phyloP scores from a whole-genome alignment of 2,329 filamentous ascomycete species.

The Hypoxylon sp. region DNA sequence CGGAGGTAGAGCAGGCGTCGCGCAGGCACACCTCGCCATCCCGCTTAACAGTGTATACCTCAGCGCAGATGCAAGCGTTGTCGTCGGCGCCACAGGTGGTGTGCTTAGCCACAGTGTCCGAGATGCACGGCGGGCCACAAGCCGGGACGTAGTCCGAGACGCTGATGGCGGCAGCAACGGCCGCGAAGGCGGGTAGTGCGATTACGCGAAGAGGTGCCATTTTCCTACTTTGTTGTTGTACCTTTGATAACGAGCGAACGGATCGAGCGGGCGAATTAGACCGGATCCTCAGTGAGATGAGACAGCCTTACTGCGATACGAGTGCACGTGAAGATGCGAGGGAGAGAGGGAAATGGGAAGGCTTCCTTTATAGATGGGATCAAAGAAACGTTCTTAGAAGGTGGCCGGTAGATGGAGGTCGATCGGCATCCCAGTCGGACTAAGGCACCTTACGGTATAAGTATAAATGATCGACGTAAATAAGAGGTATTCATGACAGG shows the following conservation, averaged over 20 bases:
- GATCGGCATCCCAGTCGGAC: slow-evolving; percentile 27
- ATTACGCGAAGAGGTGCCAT: slow-evolving; percentile 52
- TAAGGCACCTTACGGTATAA: slow-evolving; percentile 32
- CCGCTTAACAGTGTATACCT: slow-evolving; percentile 50
- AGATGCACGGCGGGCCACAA: slow-evolving; percentile 49
- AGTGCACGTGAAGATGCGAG: slow-evolving; percentile 15
- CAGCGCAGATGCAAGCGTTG: slow-evolving; percentile 50
- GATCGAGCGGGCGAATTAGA: slow-evolving; percentile 25
- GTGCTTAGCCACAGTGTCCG: slow-evolving; percentile 45
- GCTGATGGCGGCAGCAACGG: slow-evolving; percentile 48
- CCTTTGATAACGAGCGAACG: slow-evolving; percentile 36
- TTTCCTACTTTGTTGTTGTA: slow-evolving; percentile 16
- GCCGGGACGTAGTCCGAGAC: slow-evolving; percentile 49
- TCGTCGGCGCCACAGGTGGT: slow-evolving; percentile 49
- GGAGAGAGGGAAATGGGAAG: slow-evolving; percentile 11
- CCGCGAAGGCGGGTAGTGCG: slow-evolving; percentile 47
- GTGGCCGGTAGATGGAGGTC: slow-evolving; percentile 32
- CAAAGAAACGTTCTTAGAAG: slow-evolving; percentile 30
- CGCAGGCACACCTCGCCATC: slow-evolving; percentile 53
- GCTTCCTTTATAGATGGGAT: slow-evolving; percentile 40
- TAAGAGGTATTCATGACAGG: slow-evolving; percentile 29
- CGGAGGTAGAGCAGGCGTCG: slow-evolving; percentile 46
- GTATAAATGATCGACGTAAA: slow-evolving; percentile 42
- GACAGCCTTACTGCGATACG: slow-evolving; percentile 20
- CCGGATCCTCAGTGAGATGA: slow-evolving; percentile 21